Evolutionary conservation across 2,329 filamentous ascomycete species (phyloP).

Genomic region (Blastomyces emzantsi): DNA sequence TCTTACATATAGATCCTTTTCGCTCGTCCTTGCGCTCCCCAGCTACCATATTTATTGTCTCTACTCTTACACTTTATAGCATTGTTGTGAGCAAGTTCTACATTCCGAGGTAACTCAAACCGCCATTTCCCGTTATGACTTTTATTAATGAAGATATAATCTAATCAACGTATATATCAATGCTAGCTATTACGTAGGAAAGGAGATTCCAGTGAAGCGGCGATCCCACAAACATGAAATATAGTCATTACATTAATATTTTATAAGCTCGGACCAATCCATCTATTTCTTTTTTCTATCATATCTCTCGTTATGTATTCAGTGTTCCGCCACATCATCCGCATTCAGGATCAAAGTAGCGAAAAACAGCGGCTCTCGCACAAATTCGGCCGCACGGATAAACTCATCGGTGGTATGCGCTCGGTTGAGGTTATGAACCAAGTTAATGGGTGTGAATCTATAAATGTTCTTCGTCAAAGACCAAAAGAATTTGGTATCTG

Average conservation of each 20-base stretch:
- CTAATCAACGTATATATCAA: too few relatives aligned
- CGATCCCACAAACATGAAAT: not conserved
- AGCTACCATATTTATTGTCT: not conserved
- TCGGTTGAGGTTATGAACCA: conserved; percentile 24
- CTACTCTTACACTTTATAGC: not conserved
- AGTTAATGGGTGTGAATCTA: conserved; percentile 23
- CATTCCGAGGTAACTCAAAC: not conserved
- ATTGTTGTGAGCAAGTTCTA: not conserved
- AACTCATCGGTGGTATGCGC: conserved; percentile 34
- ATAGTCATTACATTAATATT: not conserved
- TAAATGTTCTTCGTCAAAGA: conserved; percentile 41
- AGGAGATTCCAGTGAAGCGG: too few relatives aligned
- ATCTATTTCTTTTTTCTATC: not conserved
- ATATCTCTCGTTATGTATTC: not conserved
- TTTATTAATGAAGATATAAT: too few relatives aligned
- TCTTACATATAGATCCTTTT: conserved; percentile 29
- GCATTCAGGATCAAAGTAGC: conserved; percentile 23
- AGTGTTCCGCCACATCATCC: conserved; percentile 17
- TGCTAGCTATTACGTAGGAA: too few relatives aligned
- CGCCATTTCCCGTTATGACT: too few relatives aligned
- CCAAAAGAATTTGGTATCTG: conserved; percentile 45
- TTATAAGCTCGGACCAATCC: not conserved
- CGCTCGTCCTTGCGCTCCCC: not conserved
- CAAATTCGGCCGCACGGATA: conserved; percentile 22
- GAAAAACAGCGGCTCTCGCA: conserved; percentile 24